Conservation (phyloP, 2,329 filamentous ascomycete genomes). For the Botrytis fragariae region DNA sequence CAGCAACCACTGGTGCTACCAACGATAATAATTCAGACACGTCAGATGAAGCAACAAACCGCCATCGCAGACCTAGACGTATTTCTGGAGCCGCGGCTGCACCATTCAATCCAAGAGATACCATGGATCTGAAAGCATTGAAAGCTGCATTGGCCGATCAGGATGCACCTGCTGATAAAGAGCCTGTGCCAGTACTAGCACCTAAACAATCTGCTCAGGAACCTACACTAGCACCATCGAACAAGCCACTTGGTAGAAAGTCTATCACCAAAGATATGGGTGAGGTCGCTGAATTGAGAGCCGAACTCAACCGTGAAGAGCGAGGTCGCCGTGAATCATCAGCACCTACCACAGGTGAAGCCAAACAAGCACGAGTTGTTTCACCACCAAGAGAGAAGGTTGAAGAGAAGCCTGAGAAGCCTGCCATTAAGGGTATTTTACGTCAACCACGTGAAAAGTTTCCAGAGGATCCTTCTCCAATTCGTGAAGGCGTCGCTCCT, state of each 20-base stretch:
- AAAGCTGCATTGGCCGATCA: constrained; percentile 36
- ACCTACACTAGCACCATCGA: constrained; percentile 8
- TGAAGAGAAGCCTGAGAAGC: constrained; percentile 56
- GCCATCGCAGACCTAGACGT: constrained; percentile 24
- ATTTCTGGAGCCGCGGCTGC: constrained; percentile 28
- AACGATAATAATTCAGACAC: constrained; percentile 31
- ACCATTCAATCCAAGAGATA: constrained; percentile 39
- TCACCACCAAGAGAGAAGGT: constrained; percentile 64
- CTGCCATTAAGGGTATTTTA: constrained; percentile 72
- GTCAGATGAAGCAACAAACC: constrained; percentile 31
- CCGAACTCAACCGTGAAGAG: constrained; percentile 29
- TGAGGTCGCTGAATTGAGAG: constrained; percentile 32
- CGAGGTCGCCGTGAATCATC: constrained; percentile 29
- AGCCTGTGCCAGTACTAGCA: constrained; percentile 8
- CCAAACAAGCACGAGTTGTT: constrained; percentile 55
- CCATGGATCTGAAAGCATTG: constrained; percentile 37
- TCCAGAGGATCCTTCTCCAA: constrained; percentile 78
- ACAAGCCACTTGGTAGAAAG: constrained; percentile 24
- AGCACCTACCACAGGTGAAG: constrained; percentile 24
- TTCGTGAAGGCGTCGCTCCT: constrained; percentile 89
- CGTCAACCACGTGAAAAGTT: constrained; percentile 80
- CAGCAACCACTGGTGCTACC: constrained; percentile 22
- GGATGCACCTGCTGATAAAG: constrained; percentile 26
- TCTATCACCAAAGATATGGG: constrained; percentile 29
- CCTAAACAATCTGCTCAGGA: constrained; percentile 23